These are phyloP conservation scores for Takashimella koratensis DNA, from an alignment of 1,284 basidiomycete species.

Conservation along the genomic window DNA sequence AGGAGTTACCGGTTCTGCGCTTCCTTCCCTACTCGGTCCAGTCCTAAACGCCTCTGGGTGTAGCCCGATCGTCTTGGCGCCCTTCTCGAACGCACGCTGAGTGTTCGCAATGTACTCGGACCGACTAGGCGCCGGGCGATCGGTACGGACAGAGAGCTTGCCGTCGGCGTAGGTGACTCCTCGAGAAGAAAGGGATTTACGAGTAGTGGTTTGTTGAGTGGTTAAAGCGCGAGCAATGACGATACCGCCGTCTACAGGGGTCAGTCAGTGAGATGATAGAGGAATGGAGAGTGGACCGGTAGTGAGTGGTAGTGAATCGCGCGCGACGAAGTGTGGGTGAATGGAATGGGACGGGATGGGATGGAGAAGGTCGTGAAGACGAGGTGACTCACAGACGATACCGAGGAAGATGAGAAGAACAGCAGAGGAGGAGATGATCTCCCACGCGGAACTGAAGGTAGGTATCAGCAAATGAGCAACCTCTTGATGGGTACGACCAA, in stretches of 20 bases:
- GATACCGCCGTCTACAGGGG: constrained; percentile 15
- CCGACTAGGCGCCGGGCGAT: constrained; percentile 24
- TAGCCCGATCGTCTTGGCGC: constrained; percentile 26
- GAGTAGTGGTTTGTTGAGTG: constrained; percentile 3
- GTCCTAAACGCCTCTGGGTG: constrained; percentile 31
- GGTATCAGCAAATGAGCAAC: not conserved
- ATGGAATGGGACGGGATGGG: not conserved
- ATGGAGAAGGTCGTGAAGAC: not conserved
- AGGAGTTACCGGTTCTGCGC: not conserved
- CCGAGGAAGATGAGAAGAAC: constrained; percentile 34
- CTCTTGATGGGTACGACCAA: no score
- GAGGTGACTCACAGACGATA: constrained; percentile 32
- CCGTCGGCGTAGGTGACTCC: constrained; percentile 27
- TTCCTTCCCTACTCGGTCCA: constrained; percentile 8
- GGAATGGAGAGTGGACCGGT: no score
- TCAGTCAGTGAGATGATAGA: not conserved
- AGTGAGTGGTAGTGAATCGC: not conserved
- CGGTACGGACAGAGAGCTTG: constrained; percentile 27
- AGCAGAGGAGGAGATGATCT: constrained; percentile 30
- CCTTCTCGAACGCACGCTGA: constrained; percentile 29
- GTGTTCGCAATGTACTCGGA: constrained; percentile 28
- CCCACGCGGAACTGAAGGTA: constrained; percentile 30
- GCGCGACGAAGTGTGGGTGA: not conserved
- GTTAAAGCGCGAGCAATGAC: constrained; percentile 14
- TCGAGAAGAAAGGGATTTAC: constrained; percentile 11